Base-by-base conservation (phyloP, 495 filamentous ascomycete genomes). In the Diplogelasinospora grovesii region DNA sequence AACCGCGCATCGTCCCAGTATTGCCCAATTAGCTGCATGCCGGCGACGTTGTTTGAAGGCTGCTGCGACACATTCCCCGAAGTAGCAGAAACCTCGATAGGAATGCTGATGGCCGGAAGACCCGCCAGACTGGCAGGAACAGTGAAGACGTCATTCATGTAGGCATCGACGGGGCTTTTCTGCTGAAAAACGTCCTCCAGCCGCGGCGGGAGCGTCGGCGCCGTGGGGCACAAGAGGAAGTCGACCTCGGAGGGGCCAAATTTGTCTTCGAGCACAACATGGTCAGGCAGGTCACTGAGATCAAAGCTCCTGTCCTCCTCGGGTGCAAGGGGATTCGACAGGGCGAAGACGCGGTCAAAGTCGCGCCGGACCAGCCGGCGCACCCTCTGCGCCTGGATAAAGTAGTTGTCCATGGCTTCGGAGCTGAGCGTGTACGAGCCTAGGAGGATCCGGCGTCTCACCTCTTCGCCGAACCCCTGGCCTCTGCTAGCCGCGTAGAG, bases 101-200 rank as follows among this genome's bases (percentile, higher is more conserved):
- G 93, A 8, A 97, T 68, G 49, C 86, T 94, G 28, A 94, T 75
- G 13, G 89, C 86, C 8, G 92, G 92, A 23, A 99, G 66, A 3
- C 92, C 93, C 5, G 92, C 93, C 44, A 99, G 61, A 54, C 85
- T 95, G 15, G 93, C 88, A 10, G 92, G 92, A 6, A 97, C 92
- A 0, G 92, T 97, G 59, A 96, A 86, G 10, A 95, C 86, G 66
- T 99, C 92, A 50, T 87, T 94, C 62, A 85, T 82, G 54, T 95
- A 97, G 2, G 75, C 73, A 53, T 66, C 52, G 8, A 61, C 44
- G 1, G 52, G 40, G n/a, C 29, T 42, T 30, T 51, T 45, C n/a
- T 53, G 24, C 38, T 60, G 55, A 39, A 60, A 60, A 5, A 78
- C 50, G 18, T 78, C 64, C 14, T 68, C 69, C 15, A 92, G 54